Conservation (phyloP, 2,329 filamentous ascomycete species). For the Thelonectria discophora region DNA sequence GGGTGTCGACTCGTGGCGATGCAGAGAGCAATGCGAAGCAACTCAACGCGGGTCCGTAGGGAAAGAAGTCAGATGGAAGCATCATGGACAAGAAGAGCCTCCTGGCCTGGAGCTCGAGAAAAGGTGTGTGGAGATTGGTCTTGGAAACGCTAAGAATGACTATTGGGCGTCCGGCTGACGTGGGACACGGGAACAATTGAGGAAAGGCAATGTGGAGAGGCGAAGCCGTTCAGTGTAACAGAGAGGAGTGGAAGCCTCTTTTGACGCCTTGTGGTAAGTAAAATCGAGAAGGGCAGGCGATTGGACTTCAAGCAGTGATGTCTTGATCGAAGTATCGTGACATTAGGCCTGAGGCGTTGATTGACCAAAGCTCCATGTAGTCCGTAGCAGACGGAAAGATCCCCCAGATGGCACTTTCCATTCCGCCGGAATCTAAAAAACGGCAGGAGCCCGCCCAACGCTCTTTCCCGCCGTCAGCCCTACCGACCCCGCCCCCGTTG, state of each 20-base stretch:
- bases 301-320: neutral
- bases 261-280: neutral
- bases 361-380: neutral
- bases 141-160: conserved; percentile 9
- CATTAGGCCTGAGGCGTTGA: neutral
- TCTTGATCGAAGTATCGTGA: too few species aligned
- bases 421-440: neutral
- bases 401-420: neutral
- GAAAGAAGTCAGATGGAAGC: conserved; percentile 21
- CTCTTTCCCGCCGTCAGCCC: neutral
- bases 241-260: neutral
- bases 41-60: neutral
- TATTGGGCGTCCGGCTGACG: conserved; percentile 12
- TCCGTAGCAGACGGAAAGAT: neutral
- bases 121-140: conserved; percentile 14
- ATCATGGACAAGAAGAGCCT: conserved; percentile 13
- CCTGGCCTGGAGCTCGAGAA: neutral
- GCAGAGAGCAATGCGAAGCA: neutral
- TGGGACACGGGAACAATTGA: conserved; percentile 9
- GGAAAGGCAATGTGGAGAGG: neutral
- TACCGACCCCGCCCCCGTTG: neutral
- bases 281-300: neutral
- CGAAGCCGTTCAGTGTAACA: neutral
- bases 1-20: neutral
- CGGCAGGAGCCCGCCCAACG: neutral